Percentiles rank a stretch among this genome's conserved stretches.
Conservation (phyloP, 441 rosid genomes). For the Populus trichocarpa region DNA sequence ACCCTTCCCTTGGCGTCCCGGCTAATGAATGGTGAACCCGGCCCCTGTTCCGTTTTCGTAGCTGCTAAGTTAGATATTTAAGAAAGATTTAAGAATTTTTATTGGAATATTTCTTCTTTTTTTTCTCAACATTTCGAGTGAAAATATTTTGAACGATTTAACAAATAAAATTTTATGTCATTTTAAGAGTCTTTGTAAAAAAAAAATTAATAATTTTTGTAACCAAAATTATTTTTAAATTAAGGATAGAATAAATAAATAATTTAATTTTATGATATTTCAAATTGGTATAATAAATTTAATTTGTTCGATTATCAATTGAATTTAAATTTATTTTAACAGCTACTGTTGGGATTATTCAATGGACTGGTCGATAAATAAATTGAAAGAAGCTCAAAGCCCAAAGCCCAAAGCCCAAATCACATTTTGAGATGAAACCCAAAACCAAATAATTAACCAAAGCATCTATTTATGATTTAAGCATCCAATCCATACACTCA, state of each 20-base stretch:
- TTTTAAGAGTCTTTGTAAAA: no score
- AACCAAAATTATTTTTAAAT: no score
- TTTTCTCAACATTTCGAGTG: no score
- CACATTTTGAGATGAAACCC: background rate
- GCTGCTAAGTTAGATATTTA: constrained; percentile 1
- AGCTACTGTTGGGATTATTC: background rate
- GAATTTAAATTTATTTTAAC: background rate
- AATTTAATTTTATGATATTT: no score
- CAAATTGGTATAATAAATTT: no score
- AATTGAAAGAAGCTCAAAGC: background rate
- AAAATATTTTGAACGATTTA: no score
- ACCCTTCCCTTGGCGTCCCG: background rate
- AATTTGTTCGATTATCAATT: no score
- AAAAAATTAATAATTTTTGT: no score
- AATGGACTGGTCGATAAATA: background rate
- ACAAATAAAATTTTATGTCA: no score
- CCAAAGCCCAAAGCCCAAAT: background rate
- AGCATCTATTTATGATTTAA: background rate
- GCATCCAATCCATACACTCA: background rate
- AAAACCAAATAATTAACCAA: background rate
- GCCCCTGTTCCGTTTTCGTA: background rate
- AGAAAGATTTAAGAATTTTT: no score
- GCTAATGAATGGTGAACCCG: background rate
- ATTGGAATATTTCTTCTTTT: no score
- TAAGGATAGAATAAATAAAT: no score